These are phyloP conservation scores for Insectozyma bohioensis DNA, from an alignment of 1,139 yeast genomes.

Conservation along the genomic window DNA sequence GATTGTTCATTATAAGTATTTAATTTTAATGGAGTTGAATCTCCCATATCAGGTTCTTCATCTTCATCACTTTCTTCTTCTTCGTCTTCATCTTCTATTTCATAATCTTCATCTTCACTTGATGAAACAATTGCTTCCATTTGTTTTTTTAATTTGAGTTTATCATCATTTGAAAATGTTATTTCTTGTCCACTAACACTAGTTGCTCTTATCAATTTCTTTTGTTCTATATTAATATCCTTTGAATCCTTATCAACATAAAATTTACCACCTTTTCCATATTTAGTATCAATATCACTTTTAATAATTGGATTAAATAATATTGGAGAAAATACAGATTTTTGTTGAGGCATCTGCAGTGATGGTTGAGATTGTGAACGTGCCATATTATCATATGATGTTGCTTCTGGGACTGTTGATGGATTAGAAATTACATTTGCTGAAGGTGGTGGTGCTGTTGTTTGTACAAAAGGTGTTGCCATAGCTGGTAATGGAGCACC, in stretches of 20 bases:
- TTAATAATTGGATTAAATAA: slow-evolving; percentile 77
- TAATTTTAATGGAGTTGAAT: slow-evolving; percentile 31
- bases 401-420: slow-evolving; percentile 1
- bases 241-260: slow-evolving; percentile 49
- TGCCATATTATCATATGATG: slow-evolving; percentile 10
- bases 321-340: slow-evolving; percentile 76
- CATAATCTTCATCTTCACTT: slow-evolving; percentile 33
- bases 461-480: slow-evolving; percentile 56
- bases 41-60: slow-evolving; percentile 15
- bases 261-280: slow-evolving; percentile 83
- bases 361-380: slow-evolving; percentile 11
- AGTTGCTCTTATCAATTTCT: slow-evolving; percentile 35
- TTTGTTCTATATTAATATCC: slow-evolving; percentile 24
- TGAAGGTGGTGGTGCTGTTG: slow-evolving; percentile 25
- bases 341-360: slow-evolving; percentile 15
- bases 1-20: slow-evolving; percentile 17
- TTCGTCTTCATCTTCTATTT: slow-evolving; percentile 14
- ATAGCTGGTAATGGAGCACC: slow-evolving; percentile 74
- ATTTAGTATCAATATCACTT: slow-evolving; percentile 75
- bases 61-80: slow-evolving; percentile 29
- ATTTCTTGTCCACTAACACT: slow-evolving; percentile 40
- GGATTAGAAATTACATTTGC: slow-evolving; percentile 14
- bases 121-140: slow-evolving; percentile 14
- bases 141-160: slow-evolving; percentile 16
- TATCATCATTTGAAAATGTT: slow-evolving; percentile 16